Evolutionary conservation across 164 flowering plant species (phyloP).

Genomic region (Amborella trichopoda): DNA sequence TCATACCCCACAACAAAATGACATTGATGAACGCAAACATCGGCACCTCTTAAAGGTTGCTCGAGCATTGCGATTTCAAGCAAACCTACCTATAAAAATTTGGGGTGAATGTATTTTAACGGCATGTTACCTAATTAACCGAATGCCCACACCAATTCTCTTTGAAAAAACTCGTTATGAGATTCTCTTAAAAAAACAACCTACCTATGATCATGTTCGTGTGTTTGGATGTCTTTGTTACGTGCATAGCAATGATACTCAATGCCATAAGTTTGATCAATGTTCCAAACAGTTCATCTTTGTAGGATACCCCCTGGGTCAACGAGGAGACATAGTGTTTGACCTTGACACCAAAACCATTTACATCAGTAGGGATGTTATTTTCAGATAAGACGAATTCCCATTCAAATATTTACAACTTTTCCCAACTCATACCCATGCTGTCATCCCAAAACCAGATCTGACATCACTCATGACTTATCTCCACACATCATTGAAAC

Average conservation of each 20-base stretch:
- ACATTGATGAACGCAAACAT: constrained; percentile 1
- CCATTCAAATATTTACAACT: too few species aligned
- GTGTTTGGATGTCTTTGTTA: constrained; percentile 2
- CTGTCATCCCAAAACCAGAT: too few species aligned
- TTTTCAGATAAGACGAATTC: too few species aligned
- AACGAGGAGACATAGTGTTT: background rate
- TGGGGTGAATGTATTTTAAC: background rate
- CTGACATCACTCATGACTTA: too few species aligned
- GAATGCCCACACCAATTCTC: too few species aligned
- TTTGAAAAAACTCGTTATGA: background rate
- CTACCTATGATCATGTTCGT: background rate
- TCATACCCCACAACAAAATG: background rate
- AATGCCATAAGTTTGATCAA: background rate
- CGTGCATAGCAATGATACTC: background rate
- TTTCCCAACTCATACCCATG: too few species aligned
- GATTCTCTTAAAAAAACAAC: background rate
- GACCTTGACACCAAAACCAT: too few species aligned
- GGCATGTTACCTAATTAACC: background rate
- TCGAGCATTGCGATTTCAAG: background rate
- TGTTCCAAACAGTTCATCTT: background rate
- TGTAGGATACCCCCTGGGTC: background rate
- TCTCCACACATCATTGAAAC: too few species aligned
- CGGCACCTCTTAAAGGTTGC: background rate
- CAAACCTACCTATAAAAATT: background rate
- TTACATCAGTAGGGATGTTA: too few species aligned